Evolutionary conservation across 1,139 yeast species (phyloP), one percentile per base, ranked within the genome.

Genomic region (Wickerhamiella infanticola): DNA sequence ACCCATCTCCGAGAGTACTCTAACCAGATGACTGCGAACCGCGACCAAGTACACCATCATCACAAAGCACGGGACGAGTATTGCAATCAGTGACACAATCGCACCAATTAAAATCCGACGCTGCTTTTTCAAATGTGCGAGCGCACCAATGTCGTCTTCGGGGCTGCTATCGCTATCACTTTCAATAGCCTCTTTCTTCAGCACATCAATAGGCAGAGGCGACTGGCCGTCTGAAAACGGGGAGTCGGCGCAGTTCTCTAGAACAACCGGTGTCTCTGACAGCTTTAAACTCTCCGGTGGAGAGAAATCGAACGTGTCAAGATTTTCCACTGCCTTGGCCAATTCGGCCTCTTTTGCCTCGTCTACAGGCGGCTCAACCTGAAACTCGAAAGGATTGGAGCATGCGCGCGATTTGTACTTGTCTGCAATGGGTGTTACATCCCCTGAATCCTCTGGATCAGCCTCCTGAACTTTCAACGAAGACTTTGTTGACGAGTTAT

Each of bases 391-490:
- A 4, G 6, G 26, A 18, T 37, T 13, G n/a, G 24, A 25, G 9
- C 24, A n/a, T 7, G 8, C 9, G n/a, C 26, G 26, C 3, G 39
- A 24, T 9, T n/a, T 23, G 11, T 37, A 37, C 39, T 37, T 37
- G 27, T 40, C 42, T n/a, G 42, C 42, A 18, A 40, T 40, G 8
- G 42, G 42, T 5, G 39, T 37, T 18, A 18, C 18, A 18, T 18
- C 18, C 18, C 18, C 18, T 18, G 18, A 18, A 18, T 18, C 18
- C 18, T 18, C 18, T 2, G 18, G 18, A 18, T 18, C 18, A 18
- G 18, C 18, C 2, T 18, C 18, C 18, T 18, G 18, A 18, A 18
- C 18, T 18, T 18, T 18, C 2, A 18, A 18, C 18, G 18, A 18
- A 18, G 18, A 18, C 18, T 18, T 18, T 18, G 18, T 18, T 18